Evolutionary conservation across 768 basidiomycete genomes (phyloP), one percentile per base, ranked within the genome.

Genomic region (Russula sp.): DNA sequence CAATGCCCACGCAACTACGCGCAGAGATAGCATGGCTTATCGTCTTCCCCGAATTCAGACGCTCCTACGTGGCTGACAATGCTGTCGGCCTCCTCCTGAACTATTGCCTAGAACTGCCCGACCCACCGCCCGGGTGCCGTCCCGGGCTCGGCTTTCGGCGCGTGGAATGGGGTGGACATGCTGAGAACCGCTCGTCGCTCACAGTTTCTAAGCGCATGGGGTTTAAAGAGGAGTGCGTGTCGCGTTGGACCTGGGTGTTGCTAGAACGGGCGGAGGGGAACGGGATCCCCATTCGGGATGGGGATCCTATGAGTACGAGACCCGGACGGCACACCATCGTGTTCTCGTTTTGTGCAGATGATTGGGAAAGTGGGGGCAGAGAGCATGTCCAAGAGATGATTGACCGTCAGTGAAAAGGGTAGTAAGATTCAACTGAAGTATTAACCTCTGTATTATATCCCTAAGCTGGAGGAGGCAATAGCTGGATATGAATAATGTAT

Each of bases 341-440:
- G n/a, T 69, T 88, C 28, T 75, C 79, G 5, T 60, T 84, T 5
- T 85, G 83, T 54, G 86, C 82, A 79, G 86, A 88, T 70, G 80
- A 82, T 60, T 89, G 86, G 85, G 81, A 83, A 56, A 68, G 67
- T 9, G 78, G 78, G 28, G 75, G 67, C 1, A 76, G 71, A 64
- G 77, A 79, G 54, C 69, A 67, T 18, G 77, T 79, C 3, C 71
- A 74, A 46, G 55, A 59, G 10, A 66, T 76, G 28, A 78, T 82
- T 50, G 48, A 63, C 14, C 58, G 64, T 10, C 9, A 38, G 26
- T 48, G 53, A 54, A 22, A 40, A 42, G 11, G 1, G 14, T 50
- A 36, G 38, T 50, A 22, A 40, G 7, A 28, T 59, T 24, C 10
- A 22, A 1, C n/a, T 4, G 22, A 13, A 11, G 22, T 44, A n/a